Conservation (phyloP, 805 yeast species). For the Teunomyces atbi region DNA sequence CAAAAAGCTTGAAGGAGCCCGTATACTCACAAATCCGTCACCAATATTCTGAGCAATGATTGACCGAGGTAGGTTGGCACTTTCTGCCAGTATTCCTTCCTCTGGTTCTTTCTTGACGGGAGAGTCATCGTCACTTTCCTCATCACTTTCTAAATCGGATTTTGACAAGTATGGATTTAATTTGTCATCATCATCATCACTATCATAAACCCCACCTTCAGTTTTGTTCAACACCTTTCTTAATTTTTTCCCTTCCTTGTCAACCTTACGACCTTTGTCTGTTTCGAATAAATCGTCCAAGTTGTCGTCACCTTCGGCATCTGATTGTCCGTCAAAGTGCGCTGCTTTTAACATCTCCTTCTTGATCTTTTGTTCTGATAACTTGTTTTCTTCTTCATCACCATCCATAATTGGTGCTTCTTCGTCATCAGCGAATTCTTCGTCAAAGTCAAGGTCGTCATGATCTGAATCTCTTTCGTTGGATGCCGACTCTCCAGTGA, state of each 20-base stretch:
- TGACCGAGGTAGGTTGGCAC: conserved; percentile 6
- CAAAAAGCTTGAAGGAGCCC: conserved; percentile 60
- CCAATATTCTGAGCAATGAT: conserved; percentile 26
- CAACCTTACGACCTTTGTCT: conserved; percentile 62
- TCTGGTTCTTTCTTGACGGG: conserved; percentile 35
- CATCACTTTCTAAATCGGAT: conserved; percentile 58
- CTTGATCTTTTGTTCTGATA: conserved; percentile 80
- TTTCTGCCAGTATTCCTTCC: conserved; percentile 13
- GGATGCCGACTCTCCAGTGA: conserved; percentile 41
- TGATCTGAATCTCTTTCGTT: conserved; percentile 69
- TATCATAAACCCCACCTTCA: conserved; percentile 87
- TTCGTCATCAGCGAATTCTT: conserved; percentile 97
- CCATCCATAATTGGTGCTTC: conserved; percentile 98
- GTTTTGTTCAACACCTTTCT: conserved; percentile 80
- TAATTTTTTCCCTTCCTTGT: conserved; percentile 85
- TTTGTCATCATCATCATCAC: conserved; percentile 66
- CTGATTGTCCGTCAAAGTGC: conserved; percentile 64
- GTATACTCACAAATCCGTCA: conserved; percentile 53
- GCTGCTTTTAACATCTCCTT: conserved; percentile 82
- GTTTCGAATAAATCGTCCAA: conserved; percentile 71
- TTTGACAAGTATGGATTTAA: conserved; percentile 71
- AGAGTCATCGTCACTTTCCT: conserved; percentile 49
- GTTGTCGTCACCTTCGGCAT: conserved; percentile 56
- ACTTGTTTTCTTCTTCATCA: conserved; percentile 90
- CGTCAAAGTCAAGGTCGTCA: conserved; percentile 92